Evolutionary conservation across 2,329 filamentous ascomycete genomes (phyloP), one percentile per base, ranked within the genome.

Genomic region (Cadophora sp.): DNA sequence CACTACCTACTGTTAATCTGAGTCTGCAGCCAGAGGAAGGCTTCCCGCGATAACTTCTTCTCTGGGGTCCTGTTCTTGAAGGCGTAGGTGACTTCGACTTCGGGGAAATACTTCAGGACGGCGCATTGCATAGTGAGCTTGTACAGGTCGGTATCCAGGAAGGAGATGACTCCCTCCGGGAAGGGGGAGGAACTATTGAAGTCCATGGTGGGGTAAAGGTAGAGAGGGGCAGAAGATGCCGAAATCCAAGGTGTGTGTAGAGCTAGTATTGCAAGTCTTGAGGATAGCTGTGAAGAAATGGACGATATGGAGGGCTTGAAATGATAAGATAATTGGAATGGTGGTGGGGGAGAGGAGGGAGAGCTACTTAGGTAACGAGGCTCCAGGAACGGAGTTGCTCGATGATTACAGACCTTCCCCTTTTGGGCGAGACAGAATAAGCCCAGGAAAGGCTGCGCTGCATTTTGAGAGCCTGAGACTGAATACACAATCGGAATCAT

Each of bases 91-190:
- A 98, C 96, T 53, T 90, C 87, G 74, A 89, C 82, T 66, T 94
- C 85, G 41, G 91, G 91, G 79, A 97, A 98, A 82, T 94, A 96
- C 80, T 96, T 96, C 73, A 96, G 86, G 71, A 98, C 91, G 69
- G 94, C 94, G 78, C 92, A 97, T 90, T 99, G 96, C 96, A 99
- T 99, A 22, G 96, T 99, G 80, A 99, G 81, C 81, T 99, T 99
- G 70, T 78, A 99, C 68, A 99, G 77, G 73, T 90, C 88, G 18
- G 91, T 95, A 76, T 96, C 92, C 64, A 96, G 84, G 76, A 96
- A 91, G 76, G 92, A 95, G 75, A 89, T 91, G 76, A 95, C 88
- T 61, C 92, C 92, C 80, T 92, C 91, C 4, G 91, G 89, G 70
- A 85, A 89, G 66, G 87, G 86, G 65, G 86, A 87, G 39, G 86